Evolutionary conservation across 2,329 filamentous ascomycete species (phyloP).

Genomic region (Cadophora sp.): DNA sequence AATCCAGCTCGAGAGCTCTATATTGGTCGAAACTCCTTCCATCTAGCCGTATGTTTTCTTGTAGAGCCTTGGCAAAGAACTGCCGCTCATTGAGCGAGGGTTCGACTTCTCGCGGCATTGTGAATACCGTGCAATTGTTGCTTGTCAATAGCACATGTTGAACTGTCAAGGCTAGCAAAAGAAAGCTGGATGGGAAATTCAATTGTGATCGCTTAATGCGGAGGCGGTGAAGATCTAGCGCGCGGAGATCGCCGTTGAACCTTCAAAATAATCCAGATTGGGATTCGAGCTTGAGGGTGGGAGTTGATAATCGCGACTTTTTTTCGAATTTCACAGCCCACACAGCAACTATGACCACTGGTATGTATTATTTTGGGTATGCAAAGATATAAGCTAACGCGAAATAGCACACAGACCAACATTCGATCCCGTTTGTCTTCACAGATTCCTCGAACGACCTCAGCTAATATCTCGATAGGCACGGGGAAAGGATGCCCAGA

Average conservation of each 20-base stretch:
- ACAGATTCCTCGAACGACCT: background rate
- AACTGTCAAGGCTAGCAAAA: background rate
- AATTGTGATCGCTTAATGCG: background rate
- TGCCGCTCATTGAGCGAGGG: slow-evolving; percentile 87
- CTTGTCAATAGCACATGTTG: background rate
- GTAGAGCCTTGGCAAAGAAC: slow-evolving; percentile 84
- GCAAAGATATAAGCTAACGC: slow-evolving; percentile 26
- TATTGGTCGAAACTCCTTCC: slow-evolving; percentile 82
- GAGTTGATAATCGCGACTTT: background rate
- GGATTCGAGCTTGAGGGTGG: background rate
- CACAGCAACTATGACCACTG: slow-evolving; percentile 57
- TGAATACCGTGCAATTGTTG: slow-evolving; percentile 1
- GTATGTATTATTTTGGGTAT: slow-evolving; percentile 30
- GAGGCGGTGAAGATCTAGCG: slow-evolving; percentile 12
- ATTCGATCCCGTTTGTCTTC: slow-evolving; percentile 82
- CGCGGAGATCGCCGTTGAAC: slow-evolving; percentile 6
- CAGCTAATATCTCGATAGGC: slow-evolving; percentile 60
- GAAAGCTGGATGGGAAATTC: slow-evolving; percentile 12
- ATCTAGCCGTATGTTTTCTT: slow-evolving; percentile 83
- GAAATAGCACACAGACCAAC: slow-evolving; percentile 79
- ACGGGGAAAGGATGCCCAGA: slow-evolving; percentile 90
- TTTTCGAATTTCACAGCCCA: slow-evolving; percentile 1
- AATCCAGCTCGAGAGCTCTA: slow-evolving; percentile 76
- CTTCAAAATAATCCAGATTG: slow-evolving; percentile 15
- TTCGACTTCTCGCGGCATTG: slow-evolving; percentile 91